phyloP scores from a whole-genome alignment of 345 rosid species.

The Brassica rapa region DNA sequence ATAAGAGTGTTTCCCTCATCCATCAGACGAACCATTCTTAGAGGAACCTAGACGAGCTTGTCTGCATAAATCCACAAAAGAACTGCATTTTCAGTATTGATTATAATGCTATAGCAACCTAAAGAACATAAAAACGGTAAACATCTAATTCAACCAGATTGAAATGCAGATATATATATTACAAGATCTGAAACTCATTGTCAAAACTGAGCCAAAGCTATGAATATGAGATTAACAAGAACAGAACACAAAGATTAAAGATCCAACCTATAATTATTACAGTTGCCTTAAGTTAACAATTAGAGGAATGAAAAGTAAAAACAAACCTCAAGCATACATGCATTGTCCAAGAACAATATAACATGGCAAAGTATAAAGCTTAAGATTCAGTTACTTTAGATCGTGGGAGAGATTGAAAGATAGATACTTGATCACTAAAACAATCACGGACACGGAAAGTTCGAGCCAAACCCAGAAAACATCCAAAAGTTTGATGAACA shows the following conservation, averaged over 20 bases:
- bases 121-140: conserved; percentile 19
- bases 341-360: conserved; percentile 30
- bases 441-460: conserved; percentile 29
- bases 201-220: background rate
- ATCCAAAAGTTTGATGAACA: conserved; percentile 9
- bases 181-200: conserved; percentile 22
- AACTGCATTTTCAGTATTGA: conserved; percentile 7
- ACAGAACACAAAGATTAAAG: background rate
- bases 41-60: background rate
- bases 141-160: background rate
- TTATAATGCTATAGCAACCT: background rate
- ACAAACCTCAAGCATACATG: conserved; percentile 22
- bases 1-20: conserved; percentile 16
- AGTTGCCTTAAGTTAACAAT: no score
- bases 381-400: conserved; percentile 9
- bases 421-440: conserved; percentile 31
- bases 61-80: conserved; percentile 20
- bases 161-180: conserved; percentile 19
- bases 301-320: background rate
- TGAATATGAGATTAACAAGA: background rate
- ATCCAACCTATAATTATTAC: background rate
- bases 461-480: conserved; percentile 34
- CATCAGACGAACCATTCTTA: background rate
- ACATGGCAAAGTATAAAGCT: conserved; percentile 19
- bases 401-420: conserved; percentile 9